These are phyloP conservation scores for Achaetomiella virescens DNA, from an alignment of 495 filamentous ascomycete genomes.

Conservation along the genomic window DNA sequence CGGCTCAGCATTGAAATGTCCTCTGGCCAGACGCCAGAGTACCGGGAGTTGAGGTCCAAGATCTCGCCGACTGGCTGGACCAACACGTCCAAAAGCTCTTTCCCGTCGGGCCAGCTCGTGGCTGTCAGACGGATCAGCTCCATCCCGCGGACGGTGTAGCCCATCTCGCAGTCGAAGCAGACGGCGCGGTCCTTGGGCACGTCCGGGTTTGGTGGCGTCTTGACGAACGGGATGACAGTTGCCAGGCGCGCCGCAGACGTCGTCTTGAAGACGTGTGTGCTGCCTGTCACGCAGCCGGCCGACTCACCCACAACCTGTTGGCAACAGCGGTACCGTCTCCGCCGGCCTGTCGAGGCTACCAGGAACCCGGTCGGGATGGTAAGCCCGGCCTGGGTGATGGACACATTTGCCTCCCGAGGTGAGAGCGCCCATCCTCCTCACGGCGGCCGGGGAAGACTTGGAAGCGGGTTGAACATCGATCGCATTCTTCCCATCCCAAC, in stretches of 20 bases:
- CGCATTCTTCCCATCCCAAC: constrained; percentile 77
- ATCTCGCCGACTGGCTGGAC: constrained; percentile 79
- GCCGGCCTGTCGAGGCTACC: constrained; percentile 43
- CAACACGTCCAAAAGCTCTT: constrained; percentile 71
- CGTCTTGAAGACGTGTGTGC: constrained; percentile 84
- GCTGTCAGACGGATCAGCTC: constrained; percentile 87
- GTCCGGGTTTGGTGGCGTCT: constrained; percentile 60
- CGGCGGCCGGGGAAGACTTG: constrained; percentile 87
- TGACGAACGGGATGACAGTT: constrained; percentile 66
- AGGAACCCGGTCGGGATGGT: constrained; percentile 41
- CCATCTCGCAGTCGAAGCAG: constrained; percentile 96
- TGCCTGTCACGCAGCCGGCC: constrained; percentile 60
- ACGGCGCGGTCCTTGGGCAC: constrained; percentile 47
- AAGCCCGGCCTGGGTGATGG: constrained; percentile 65
- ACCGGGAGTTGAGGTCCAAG: constrained; percentile 84
- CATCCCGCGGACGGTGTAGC: constrained; percentile 77
- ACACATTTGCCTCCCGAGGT: constrained; percentile 69
- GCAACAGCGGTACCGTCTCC: constrained; percentile 73
- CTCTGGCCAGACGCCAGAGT: constrained; percentile 73
- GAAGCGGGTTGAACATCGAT: constrained; percentile 78
- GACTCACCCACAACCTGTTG: constrained; percentile 60
- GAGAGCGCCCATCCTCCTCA: constrained; percentile 69
- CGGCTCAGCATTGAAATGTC: constrained; percentile 62
- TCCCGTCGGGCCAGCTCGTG: constrained; percentile 74
- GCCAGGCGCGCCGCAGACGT: constrained; percentile 70